Base-by-base conservation (phyloP, 176 grass and related monocot genomes). In the Aechmea fasciata region DNA sequence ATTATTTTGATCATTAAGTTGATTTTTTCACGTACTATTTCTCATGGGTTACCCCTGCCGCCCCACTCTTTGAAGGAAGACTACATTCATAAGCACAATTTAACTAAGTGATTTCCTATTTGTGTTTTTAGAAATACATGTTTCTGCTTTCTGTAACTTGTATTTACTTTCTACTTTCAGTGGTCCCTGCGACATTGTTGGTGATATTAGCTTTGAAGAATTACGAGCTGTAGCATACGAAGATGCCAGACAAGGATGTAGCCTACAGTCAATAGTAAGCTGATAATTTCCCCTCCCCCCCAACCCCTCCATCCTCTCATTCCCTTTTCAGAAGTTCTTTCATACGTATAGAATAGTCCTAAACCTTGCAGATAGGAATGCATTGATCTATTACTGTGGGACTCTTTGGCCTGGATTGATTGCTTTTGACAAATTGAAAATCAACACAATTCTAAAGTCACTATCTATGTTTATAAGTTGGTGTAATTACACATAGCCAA, bases 141-240 rank as follows among this genome's bases (percentile, higher is more conserved):
- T 71, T 74, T 51, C 14, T 78, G 51, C 1, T 3, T 50, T 73
- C 54, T 59, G 54, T 20, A 1, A 75, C 11, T 17, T 53, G 67
- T 67, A 47, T 50, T 51, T 41, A 62, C 14, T 76, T 57, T 79
- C 63, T 61, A 15, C 28, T 64, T 65, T 0, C 69, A 96, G 88
- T 82, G 85, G 88, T 49, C 83, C 89, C 76, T 96, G 93, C 57
- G 89, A 96, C 67, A 83, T 96, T 67, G 62, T 33, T 33, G 93
- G 93, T 52, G 93, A 96, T 75, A 54, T 83, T 82, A 92, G 93
- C 74, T 85, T 74, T 29, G 93, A 96, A 77, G 93, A 96, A 76
- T 73, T 92, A 53, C 83, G 88, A 62, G 73, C 88, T 75, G 66
- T 80, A 76, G 93, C 93, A 15, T 96, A 96, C 47, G 86, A 90